Percentiles rank a stretch among this genome's conserved stretches.
phyloP scores from a whole-genome alignment of 257 asterid species.

The Ehretia macrophylla region DNA sequence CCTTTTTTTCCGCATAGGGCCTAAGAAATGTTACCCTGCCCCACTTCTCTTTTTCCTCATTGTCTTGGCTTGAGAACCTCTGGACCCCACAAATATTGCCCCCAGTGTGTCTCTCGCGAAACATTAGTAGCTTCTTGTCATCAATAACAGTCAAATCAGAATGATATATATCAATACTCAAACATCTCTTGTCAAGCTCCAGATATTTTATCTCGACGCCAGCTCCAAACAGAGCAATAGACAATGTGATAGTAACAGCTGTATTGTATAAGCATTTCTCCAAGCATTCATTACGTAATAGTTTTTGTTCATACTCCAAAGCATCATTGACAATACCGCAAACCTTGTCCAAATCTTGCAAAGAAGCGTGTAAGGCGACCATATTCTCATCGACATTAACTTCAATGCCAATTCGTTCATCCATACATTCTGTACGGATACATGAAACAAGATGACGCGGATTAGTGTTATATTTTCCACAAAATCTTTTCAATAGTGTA shows the following conservation, averaged over 20 bases:
- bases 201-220: conserved; percentile 87
- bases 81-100: conserved; percentile 54
- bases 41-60: conserved; percentile 63
- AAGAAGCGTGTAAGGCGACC: conserved; percentile 58
- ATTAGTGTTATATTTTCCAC: conserved; percentile 59
- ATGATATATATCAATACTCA: conserved; percentile 70
- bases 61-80: conserved; percentile 44
- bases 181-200: conserved; percentile 75
- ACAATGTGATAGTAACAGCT: conserved; percentile 45
- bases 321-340: conserved; percentile 35
- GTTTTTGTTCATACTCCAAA: conserved; percentile 54
- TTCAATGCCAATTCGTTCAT: conserved; percentile 63
- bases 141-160: conserved; percentile 37
- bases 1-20: conserved; percentile 71
- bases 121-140: conserved; percentile 63
- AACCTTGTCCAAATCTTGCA: conserved; percentile 61
- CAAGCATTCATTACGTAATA: conserved; percentile 65
- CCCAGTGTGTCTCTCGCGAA: conserved; percentile 54
- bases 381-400: conserved; percentile 64
- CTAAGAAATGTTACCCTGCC: conserved; percentile 82
- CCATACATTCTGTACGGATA: conserved; percentile 50
- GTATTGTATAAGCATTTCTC: conserved; percentile 64
- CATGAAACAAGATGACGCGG: conserved; percentile 49
- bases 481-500: conserved; percentile 61
- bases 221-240: conserved; percentile 83